Conservation (phyloP, 2,329 filamentous ascomycete genomes). For the Shiraia bambusicola region DNA sequence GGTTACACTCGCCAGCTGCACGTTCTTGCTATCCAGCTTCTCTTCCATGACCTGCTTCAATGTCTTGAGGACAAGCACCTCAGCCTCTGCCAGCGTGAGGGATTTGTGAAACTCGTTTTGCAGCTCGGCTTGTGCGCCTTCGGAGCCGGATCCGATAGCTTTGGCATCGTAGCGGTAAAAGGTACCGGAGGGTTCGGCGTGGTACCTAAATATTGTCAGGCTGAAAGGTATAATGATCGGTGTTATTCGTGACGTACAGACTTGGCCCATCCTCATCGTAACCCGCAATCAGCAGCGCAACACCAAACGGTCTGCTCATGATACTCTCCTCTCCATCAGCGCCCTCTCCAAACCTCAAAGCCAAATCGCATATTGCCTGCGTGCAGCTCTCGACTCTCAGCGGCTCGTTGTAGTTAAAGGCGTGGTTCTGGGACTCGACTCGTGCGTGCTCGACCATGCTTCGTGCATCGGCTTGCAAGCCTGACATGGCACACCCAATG, state of each 20-base stretch:
- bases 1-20: slow-evolving; percentile 95
- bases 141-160: slow-evolving; percentile 94
- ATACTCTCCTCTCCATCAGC: slow-evolving; percentile 98
- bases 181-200: slow-evolving; percentile 95
- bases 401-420: slow-evolving; percentile 96
- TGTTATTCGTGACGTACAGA: slow-evolving; percentile 56
- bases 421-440: slow-evolving; percentile 94
- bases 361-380: slow-evolving; percentile 96
- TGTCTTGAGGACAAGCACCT: slow-evolving; percentile 94
- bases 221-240: neutral
- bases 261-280: slow-evolving; percentile 97
- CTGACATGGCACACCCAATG: slow-evolving; percentile 98
- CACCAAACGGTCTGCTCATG: slow-evolving; percentile 96
- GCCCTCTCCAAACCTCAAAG: slow-evolving; percentile 93
- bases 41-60: slow-evolving; percentile 99
- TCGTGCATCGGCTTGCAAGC: slow-evolving; percentile 93
- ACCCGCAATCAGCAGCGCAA: slow-evolving; percentile 92
- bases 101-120: slow-evolving; percentile 99
- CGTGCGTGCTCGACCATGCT: slow-evolving; percentile 98
- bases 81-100: slow-evolving; percentile 86
- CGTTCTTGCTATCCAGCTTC: slow-evolving; percentile 98
- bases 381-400: slow-evolving; percentile 96
- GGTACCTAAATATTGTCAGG: slow-evolving; percentile 62
- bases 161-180: slow-evolving; percentile 99
- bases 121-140: slow-evolving; percentile 95